Conservation (phyloP, 768 basidiomycete species). For the Tricholomella constricta region DNA sequence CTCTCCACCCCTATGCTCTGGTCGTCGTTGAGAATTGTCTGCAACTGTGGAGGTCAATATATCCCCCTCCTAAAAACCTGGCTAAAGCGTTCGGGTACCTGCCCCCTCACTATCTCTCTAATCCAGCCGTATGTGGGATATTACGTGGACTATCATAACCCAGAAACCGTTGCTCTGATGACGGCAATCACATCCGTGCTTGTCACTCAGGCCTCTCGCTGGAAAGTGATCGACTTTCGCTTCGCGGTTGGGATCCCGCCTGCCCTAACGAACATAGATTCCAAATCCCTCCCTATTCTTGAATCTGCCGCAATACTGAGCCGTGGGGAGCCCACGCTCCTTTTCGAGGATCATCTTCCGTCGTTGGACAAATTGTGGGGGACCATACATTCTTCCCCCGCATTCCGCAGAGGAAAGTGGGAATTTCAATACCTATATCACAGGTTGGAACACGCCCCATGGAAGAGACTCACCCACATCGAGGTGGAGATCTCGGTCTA, state of each 20-base stretch:
- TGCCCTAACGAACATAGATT: neutral
- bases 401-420: constrained; percentile 2
- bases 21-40: constrained; percentile 8
- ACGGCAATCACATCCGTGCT: constrained; percentile 7
- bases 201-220: constrained; percentile 4
- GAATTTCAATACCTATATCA: constrained; percentile 8
- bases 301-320: constrained; percentile 7
- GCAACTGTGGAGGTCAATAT: neutral
- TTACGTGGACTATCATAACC: neutral
- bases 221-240: constrained; percentile 11
- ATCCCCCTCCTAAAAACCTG: constrained; percentile 4
- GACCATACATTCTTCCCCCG: neutral
- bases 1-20: constrained; percentile 11
- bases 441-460: neutral
- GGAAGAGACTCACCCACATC: constrained; percentile 5
- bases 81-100: constrained; percentile 3
- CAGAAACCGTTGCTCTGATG: neutral
- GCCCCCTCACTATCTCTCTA: constrained; percentile 9
- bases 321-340: neutral
- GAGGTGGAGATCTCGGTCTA: neutral
- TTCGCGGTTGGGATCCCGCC: neutral
- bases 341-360: neutral
- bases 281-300: neutral
- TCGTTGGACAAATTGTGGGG: neutral
- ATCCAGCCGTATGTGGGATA: neutral